These are phyloP conservation scores for Clonostachys solani DNA, from an alignment of 2,329 filamentous ascomycete species.

Conservation along the genomic window DNA sequence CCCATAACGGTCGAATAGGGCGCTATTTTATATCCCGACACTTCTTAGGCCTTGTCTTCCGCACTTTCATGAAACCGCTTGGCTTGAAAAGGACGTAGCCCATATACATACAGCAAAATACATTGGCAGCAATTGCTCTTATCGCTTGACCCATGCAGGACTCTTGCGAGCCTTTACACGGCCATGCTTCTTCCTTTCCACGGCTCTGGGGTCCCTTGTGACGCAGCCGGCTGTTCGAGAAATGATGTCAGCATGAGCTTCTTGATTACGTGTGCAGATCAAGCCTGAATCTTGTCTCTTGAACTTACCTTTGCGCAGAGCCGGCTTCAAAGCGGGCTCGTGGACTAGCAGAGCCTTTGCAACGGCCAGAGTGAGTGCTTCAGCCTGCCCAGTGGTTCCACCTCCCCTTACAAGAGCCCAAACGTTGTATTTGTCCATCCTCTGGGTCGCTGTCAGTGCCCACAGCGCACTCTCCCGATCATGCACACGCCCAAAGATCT, in stretches of 20 bases:
- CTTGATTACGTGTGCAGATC: constrained; percentile 3
- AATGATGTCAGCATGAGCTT: constrained; percentile 32
- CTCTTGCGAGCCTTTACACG: constrained; percentile 96
- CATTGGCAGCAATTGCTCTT: constrained; percentile 12
- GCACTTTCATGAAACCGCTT: too few species aligned
- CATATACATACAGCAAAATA: too few species aligned
- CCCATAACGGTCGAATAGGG: too few species aligned
- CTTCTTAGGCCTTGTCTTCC: too few species aligned
- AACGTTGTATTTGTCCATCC: constrained; percentile 95
- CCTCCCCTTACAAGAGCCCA: constrained; percentile 84
- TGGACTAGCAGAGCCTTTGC: constrained; percentile 85
- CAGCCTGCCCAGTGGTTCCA: constrained; percentile 91
- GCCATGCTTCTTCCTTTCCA: constrained; percentile 98
- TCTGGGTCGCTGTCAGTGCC: constrained; percentile 77
- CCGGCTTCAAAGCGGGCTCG: constrained; percentile 86
- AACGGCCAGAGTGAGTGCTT: constrained; percentile 87
- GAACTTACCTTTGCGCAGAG: constrained; percentile 78
- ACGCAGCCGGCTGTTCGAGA: constrained; percentile 74
- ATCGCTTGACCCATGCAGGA: constrained; percentile 94
- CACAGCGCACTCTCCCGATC: constrained; percentile 93
- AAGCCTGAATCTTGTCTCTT: constrained; percentile 2
- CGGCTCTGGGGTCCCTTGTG: constrained; percentile 83
- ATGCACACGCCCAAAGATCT: constrained; percentile 83
- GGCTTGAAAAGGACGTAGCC: too few species aligned
- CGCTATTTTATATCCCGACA: too few species aligned